Conservation (phyloP, 352 stramenopile species). For the Globisporangium acanthophoron region DNA sequence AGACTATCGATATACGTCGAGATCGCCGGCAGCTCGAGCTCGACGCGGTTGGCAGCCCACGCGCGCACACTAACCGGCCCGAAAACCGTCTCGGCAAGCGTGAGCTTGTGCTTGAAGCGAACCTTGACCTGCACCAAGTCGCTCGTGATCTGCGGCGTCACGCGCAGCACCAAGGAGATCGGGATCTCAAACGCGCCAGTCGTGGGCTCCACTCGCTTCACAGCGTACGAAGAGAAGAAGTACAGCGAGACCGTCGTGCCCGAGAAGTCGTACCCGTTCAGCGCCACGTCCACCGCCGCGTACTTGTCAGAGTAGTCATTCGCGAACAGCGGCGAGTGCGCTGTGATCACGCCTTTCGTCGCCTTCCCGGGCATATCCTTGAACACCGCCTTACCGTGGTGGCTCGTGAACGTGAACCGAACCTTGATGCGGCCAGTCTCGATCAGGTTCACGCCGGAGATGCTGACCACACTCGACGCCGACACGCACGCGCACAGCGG, state of each 20-base stretch:
- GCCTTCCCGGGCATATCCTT: conserved; percentile 29
- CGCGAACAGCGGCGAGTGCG: conserved; percentile 36
- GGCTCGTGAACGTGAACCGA: conserved; percentile 35
- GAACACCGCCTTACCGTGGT: conserved; percentile 27
- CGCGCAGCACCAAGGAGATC: conserved; percentile 27
- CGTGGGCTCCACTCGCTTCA: conserved; percentile 38
- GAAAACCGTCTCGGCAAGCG: conserved; percentile 16
- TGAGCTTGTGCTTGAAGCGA: conserved; percentile 23
- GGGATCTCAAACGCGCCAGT: conserved; percentile 58
- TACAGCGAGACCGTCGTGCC: conserved; percentile 35
- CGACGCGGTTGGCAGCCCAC: conserved; percentile 34
- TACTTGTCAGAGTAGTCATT: conserved; percentile 39
- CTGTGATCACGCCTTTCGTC: conserved; percentile 44
- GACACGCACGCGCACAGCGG: conserved; percentile 51
- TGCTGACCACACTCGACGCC: conserved; percentile 39
- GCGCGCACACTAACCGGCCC: conserved; percentile 30
- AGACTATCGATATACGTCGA: conserved; percentile 25
- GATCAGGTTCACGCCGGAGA: conserved; percentile 64
- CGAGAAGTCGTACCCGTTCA: conserved; percentile 70
- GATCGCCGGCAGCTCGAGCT: conserved; percentile 42
- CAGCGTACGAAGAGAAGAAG: conserved; percentile 49
- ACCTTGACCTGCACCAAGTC: conserved; percentile 40
- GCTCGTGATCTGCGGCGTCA: conserved; percentile 39
- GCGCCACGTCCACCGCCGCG: conserved; percentile 47
- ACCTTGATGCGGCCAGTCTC: conserved; percentile 76